phyloP scores from a whole-genome alignment of 305 asterid genomes.

The Ajuga reptans region DNA sequence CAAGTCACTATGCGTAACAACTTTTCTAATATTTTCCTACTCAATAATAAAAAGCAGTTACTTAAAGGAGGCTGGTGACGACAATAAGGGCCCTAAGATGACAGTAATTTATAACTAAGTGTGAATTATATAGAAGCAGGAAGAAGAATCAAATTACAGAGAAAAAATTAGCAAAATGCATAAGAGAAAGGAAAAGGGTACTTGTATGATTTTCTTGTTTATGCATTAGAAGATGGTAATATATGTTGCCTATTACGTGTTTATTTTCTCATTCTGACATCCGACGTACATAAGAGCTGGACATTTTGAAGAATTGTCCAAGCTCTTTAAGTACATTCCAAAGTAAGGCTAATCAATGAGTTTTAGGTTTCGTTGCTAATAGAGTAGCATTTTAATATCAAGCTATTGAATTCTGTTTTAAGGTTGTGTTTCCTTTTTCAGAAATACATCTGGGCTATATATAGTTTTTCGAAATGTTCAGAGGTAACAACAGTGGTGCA shows the following conservation, averaged over 20 bases:
- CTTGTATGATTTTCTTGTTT: background rate
- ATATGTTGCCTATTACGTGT: background rate
- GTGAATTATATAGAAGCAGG: background rate
- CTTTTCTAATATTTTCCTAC: background rate
- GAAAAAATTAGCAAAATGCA: background rate
- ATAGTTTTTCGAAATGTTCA: conserved; percentile 36
- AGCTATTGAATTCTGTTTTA: background rate
- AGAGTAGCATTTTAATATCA: background rate
- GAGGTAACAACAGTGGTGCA: conserved; percentile 49
- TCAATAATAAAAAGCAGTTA: background rate
- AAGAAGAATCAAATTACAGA: background rate
- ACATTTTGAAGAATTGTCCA: background rate
- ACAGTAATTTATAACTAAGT: background rate
- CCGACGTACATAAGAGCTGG: background rate
- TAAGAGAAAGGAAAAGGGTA: background rate
- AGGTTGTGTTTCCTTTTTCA: conserved; percentile 18
- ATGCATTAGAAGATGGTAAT: background rate
- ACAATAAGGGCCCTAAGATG: background rate
- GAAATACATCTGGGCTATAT: conserved; percentile 16
- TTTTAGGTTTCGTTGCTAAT: background rate
- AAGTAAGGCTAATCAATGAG: background rate
- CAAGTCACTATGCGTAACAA: background rate
- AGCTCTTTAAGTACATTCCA: background rate
- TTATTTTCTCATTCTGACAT: background rate
- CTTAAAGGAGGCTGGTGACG: background rate